Evolutionary conservation across 2,329 filamentous ascomycete species (phyloP), one percentile per base, ranked within the genome.

Genomic region (Cylindrodendrum hubeiense): DNA sequence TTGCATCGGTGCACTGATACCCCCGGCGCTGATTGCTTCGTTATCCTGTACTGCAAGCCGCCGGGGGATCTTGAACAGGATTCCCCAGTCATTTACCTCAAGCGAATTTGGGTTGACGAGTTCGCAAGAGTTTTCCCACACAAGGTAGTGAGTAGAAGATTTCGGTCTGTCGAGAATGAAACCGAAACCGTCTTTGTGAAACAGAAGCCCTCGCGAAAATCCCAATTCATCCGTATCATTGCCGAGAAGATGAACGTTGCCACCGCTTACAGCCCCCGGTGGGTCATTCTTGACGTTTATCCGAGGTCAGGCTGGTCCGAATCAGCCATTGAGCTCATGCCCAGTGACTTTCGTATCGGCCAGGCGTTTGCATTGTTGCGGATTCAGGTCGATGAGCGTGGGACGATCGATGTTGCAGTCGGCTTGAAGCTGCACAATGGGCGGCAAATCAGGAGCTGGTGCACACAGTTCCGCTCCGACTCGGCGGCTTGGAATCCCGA

Each of bases 51-150:
- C 41, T 57, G 54, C 9, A 24, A 47, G n/a, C n/a, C 34, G 13
- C 52, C 37, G n/a, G 10, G 15, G n/a, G 10, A 9, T 7, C 17
- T 26, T 10, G 17, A 21, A 26, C 17, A 47, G 12, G 17, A 15
- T n/a, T 57, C 39, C 7, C 54, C 41, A 6, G 19, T 57, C 26
- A 47, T 57, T 9, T 47, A 46, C 22, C 54, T 47, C 54, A 57
- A 57, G 28, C 39, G 41, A 28, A 34, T 46, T 10, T 57, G 53
- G 53, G 53, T 57, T 21, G 53, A 57, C 17, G 53, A 57, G 53
- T 57, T 57, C 15, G 24, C 53, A 13, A 26, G 53, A 15, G 53
- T 57, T 12, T 33, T 24, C 17, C 53, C 41, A 8, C 53, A 47
- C 41, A 47, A 22, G 28, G 17, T 17, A 19, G 22, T 24, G 8